Evolutionary conservation across 345 rosid genomes (phyloP), one percentile per base, ranked within the genome.

Genomic region (Salix dunnii): DNA sequence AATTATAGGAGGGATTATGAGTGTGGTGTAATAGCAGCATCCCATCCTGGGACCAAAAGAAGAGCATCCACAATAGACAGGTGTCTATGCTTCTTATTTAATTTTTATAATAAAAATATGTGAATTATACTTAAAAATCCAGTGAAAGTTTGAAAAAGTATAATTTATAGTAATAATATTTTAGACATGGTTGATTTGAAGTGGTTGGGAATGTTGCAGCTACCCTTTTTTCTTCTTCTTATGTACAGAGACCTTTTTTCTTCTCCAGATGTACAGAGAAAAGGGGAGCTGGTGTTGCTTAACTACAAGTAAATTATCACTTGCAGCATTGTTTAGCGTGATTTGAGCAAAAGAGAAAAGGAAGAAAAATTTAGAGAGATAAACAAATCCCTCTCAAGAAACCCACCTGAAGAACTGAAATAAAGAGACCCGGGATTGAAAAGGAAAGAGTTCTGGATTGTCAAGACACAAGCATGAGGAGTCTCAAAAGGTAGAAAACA

Each of bases 401-500:
- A 14, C 78, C 73, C 67, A 55, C 36, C 48, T 53, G 62, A 72
- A 74, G 79, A 75, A 67, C 67, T 63, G 72, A 49, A 17, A 77
- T 61, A 70, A 69, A 64, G 82, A 84, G 78, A 74, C 76, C 62
- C 70, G 62, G 67, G 70, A 77, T 67, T 74, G 63, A 66, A 80
- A 76, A 60, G 78, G 43, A 33, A 6, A 43, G 49, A 51, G 53
- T 63, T 74, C 77, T 84, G 76, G 76, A 77, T 55, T 79, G 80
- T 67, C 53, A 46, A 76, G 76, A 84, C 83, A 78, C 77, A 83
- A 80, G 92, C 92, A 89, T 88, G 92, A 84, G 68, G 91, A 84
- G 70, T 89, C 96, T 91, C 86, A 87, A 91, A 91, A 93, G 96
- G 84, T 82, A 89, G 64, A 88, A 89, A 85, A 74, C 74, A 83